Evolutionary conservation across 345 rosid species (phyloP).

Genomic region (Eucalyptus marginata): DNA sequence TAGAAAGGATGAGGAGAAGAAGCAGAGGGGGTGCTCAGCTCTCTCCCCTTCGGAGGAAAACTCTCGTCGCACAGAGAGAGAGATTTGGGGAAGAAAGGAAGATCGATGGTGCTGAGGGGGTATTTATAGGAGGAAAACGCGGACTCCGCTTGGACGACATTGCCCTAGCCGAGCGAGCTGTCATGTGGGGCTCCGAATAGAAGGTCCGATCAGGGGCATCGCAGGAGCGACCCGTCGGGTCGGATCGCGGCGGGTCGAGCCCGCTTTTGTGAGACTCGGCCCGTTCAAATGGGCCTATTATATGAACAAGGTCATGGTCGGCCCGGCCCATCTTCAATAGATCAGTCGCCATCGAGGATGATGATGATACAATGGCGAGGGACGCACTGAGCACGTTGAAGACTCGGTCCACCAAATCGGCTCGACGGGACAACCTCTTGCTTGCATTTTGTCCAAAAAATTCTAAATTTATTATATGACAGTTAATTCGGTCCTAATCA

Average conservation of each 20-base stretch:
- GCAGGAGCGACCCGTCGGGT: background rate
- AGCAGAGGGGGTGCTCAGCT: background rate
- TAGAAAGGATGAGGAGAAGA: background rate
- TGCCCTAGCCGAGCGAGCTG: background rate
- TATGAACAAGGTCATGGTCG: background rate
- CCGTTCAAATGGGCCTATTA: background rate
- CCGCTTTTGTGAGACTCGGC: background rate
- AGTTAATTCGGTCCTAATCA: no score
- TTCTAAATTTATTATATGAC: no score
- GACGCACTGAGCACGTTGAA: background rate
- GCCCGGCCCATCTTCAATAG: background rate
- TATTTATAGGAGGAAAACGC: background rate
- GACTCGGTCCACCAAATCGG: background rate
- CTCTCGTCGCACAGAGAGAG: background rate
- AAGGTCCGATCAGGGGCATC: background rate
- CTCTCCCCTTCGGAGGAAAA: background rate
- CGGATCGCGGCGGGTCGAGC: background rate
- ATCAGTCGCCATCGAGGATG: background rate
- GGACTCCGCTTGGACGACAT: background rate
- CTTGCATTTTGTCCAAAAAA: background rate
- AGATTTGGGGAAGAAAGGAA: accelerated
- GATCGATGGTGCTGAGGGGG: accelerated
- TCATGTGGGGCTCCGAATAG: background rate
- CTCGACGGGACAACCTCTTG: background rate
- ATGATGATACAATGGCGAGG: background rate